phyloP scores from a whole-genome alignment of 306 rosid species.

The Trichosanthes cucumerina region DNA sequence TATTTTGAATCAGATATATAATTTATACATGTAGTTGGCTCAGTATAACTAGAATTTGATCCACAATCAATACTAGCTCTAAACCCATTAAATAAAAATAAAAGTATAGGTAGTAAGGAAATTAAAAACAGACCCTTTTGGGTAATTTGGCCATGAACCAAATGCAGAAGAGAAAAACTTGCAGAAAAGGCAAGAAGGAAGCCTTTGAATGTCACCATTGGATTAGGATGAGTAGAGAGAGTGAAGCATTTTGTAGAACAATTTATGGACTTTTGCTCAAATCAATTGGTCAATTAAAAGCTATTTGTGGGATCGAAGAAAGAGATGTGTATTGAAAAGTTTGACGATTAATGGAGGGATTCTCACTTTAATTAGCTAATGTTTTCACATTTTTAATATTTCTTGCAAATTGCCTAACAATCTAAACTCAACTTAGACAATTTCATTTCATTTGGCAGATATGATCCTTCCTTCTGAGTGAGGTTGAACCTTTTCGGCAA shows the following conservation, averaged over 20 bases:
- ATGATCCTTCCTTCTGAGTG: not conserved
- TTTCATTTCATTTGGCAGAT: not conserved
- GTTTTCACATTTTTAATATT: not conserved
- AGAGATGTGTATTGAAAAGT: not conserved
- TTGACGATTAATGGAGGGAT: not conserved
- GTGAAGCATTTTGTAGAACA: not conserved
- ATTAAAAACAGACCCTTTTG: not conserved
- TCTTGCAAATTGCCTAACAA: not conserved
- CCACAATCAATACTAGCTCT: conserved; percentile 2
- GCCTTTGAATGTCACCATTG: not conserved
- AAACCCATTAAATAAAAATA: too few species aligned
- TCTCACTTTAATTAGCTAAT: not conserved
- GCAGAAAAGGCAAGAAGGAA: not conserved
- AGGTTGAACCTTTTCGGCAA: not conserved
- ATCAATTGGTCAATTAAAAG: not conserved
- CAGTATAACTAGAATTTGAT: not conserved
- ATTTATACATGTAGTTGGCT: not conserved
- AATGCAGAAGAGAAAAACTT: not conserved
- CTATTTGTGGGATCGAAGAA: not conserved
- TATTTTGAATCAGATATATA: not conserved
- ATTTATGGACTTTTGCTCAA: not conserved
- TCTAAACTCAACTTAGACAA: not conserved
- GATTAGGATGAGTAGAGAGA: not conserved
- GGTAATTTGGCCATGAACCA: conserved; percentile 21
- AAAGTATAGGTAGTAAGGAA: not conserved